Evolutionary conservation across 2,329 filamentous ascomycete genomes (phyloP), one percentile per base, ranked within the genome.

Genomic region (Cercospora sesami): DNA sequence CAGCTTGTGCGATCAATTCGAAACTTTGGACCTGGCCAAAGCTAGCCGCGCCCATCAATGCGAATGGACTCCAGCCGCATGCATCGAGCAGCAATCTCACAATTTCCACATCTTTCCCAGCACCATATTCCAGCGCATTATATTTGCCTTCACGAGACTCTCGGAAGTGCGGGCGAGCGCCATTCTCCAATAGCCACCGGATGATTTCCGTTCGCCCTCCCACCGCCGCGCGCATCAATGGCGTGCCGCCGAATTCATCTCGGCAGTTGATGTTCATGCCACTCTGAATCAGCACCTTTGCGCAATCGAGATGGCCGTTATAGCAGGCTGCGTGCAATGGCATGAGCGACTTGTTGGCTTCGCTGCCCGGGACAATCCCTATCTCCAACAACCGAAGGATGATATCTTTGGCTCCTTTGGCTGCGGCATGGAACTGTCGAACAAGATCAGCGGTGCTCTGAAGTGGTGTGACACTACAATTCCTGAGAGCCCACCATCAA

Each of bases 181-280:
- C 45, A 51, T 48, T 63, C 7, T 45, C 64, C 18, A 69, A 53
- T 21, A 67, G 53, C 69, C 69, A 71, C 9, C 33, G 30, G 5
- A 71, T 67, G 18, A 69, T 39, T 8, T 71, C 64, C 2, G 31
- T 42, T 7, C 60, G 18, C 5, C 67, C 67, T 10, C 67, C 64
- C 18, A 63, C 64, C 3, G 69, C 67, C 3, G 69, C 69, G 21
- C 69, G 67, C 67, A 71, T 71, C 5, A 71, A 42, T 18, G 67
- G 55, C 4, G 69, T 71, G 5, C 66, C 67, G 8, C 69, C 69
- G 14, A 60, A 60, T 18, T 71, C 67, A 31, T 67, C 64, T 14
- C 55, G 16, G 26, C 55, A 33, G 16, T 71, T 67, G 23, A 71
- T 48, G 48, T 71, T 62, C n/a, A 67, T 59, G 5, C 64, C 61